Evolutionary conservation across 1,284 basidiomycete species (phyloP).

Genomic region (Austroboletus niveus): DNA sequence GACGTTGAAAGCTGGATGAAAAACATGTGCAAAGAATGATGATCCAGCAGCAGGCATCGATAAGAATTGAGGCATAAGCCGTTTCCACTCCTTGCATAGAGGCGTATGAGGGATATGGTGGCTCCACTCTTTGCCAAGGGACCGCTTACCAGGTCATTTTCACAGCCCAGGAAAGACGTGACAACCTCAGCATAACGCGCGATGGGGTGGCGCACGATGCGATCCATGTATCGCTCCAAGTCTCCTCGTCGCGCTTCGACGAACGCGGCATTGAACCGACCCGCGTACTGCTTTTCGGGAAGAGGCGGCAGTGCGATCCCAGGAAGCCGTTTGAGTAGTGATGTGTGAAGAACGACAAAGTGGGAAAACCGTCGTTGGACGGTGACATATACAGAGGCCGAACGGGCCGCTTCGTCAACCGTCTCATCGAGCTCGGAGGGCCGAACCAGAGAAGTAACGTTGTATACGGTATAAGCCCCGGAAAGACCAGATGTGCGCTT

Average conservation of each 20-base stretch:
- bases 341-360: constrained; percentile 75
- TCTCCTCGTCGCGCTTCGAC: constrained; percentile 80
- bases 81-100: constrained; percentile 64
- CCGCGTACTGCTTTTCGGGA: constrained; percentile 81
- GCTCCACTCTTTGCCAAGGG: constrained; percentile 1
- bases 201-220: constrained; percentile 75
- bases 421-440: constrained; percentile 27
- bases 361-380: constrained; percentile 83
- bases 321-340: constrained; percentile 63
- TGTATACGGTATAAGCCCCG: constrained; percentile 75
- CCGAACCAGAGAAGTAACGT: constrained; percentile 70
- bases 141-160: constrained; percentile 61
- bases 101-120: constrained; percentile 4
- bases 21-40: constrained; percentile 75
- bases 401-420: constrained; percentile 19
- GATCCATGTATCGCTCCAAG: constrained; percentile 72
- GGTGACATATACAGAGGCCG: constrained; percentile 53
- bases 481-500: constrained; percentile 65
- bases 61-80: constrained; percentile 58
- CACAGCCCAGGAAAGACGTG: constrained; percentile 78
- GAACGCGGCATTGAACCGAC: constrained; percentile 76
- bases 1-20: constrained; percentile 82
- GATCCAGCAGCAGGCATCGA: constrained; percentile 61
- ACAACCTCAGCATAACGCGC: constrained; percentile 76
- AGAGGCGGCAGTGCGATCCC: constrained; percentile 78